A percentile compares a stretch with the other conserved stretches of the same genome.
These are phyloP conservation scores for Coniella lustricola DNA, from an alignment of 2,329 filamentous ascomycete species.

Conservation along the genomic window DNA sequence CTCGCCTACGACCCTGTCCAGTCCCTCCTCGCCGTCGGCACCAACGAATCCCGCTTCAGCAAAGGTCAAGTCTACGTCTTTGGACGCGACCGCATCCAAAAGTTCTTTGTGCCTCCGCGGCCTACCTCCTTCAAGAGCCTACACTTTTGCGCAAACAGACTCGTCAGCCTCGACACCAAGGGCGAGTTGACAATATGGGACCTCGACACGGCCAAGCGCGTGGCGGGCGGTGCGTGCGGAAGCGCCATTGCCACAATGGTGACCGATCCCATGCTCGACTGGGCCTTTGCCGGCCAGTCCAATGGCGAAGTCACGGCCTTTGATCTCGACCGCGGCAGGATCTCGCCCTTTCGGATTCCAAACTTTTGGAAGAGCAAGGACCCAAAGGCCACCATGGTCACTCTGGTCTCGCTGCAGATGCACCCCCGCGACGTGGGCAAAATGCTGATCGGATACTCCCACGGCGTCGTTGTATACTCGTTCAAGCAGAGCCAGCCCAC, in stretches of 20 bases:
- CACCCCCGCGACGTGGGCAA: constrained; percentile 91
- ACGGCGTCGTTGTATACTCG: constrained; percentile 84
- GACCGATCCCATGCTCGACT: constrained; percentile 87
- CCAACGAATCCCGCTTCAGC: constrained; percentile 78
- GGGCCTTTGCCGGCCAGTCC: constrained; percentile 77
- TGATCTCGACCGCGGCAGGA: constrained; percentile 74
- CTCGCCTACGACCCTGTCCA: constrained; percentile 91
- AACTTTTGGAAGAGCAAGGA: constrained; percentile 79
- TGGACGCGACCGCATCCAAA: constrained; percentile 73
- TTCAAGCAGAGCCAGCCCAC: constrained; percentile 83
- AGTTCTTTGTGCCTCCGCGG: constrained; percentile 63
- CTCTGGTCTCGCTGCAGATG: constrained; percentile 71
- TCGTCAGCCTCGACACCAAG: constrained; percentile 77
- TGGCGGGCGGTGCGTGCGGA: constrained; percentile 67
- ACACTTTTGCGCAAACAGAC: constrained; percentile 79
- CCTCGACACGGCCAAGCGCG: constrained; percentile 58
- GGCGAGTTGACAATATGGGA: constrained; percentile 84
- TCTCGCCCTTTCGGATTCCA: constrained; percentile 72
- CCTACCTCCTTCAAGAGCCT: constrained; percentile 68
- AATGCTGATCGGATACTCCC: constrained; percentile 80
- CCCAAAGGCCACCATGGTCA: constrained; percentile 50
- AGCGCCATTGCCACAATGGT: constrained; percentile 67
- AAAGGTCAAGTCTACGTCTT: constrained; percentile 84
- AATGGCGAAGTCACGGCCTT: constrained; percentile 86
- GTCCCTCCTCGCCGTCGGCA: constrained; percentile 86